phyloP scores from a whole-genome alignment of 73 alveolate species.

The Paramecium biaurelia region DNA sequence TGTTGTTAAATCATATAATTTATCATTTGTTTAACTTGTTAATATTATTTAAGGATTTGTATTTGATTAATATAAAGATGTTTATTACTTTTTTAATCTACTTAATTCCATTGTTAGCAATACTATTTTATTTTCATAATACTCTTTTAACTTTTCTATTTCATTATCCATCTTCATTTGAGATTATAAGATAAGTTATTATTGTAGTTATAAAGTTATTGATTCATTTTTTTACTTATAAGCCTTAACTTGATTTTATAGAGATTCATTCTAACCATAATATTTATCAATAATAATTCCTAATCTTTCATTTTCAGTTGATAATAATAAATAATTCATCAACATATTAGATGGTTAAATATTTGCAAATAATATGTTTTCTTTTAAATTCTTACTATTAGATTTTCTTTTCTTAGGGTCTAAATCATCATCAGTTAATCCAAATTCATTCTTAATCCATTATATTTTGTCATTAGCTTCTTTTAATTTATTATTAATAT shows the following conservation, averaged over 20 bases:
- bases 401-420: neutral
- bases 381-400: neutral
- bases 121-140: conserved; percentile 19
- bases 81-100: neutral
- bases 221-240: neutral
- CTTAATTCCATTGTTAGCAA: neutral
- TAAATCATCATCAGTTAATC: conserved; percentile 52
- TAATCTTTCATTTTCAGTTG: conserved; percentile 30
- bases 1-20: neutral
- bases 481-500: neutral
- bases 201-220: neutral
- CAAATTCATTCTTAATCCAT: conserved; percentile 34
- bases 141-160: neutral
- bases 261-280: neutral
- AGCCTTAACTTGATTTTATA: neutral
- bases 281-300: neutral
- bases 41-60: neutral
- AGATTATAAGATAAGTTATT: neutral
- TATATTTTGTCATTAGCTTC: conserved; percentile 31
- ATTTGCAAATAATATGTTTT: neutral
- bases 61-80: neutral
- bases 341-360: neutral
- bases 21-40: neutral
- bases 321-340: neutral
- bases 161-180: neutral